Evolutionary conservation across 2,329 filamentous ascomycete genomes (phyloP).

Genomic region (Tolypocladium ophioglossoides): DNA sequence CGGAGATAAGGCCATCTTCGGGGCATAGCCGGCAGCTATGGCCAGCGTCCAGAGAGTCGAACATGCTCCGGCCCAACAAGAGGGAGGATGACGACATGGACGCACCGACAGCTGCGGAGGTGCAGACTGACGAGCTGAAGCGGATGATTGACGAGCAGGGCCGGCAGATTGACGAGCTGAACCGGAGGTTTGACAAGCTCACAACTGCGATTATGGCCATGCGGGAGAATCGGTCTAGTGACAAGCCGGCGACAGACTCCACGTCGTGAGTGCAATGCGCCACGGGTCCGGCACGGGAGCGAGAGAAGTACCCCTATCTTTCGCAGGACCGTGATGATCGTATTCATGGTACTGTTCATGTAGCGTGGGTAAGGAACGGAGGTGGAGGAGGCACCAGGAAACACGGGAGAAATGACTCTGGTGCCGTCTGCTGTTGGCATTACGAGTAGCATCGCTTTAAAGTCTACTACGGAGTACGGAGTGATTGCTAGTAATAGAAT

Average conservation of each 20-base stretch:
- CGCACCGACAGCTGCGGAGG: conserved; percentile 32
- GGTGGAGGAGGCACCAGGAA: no score
- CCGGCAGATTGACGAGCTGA: conserved; percentile 43
- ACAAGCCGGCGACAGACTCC: not conserved
- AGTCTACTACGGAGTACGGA: not conserved
- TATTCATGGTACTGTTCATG: no score
- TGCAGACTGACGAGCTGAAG: conserved; percentile 42
- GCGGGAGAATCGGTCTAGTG: conserved; percentile 19
- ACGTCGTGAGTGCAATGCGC: not conserved
- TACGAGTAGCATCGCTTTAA: not conserved
- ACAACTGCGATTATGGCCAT: conserved; percentile 40
- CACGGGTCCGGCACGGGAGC: not conserved
- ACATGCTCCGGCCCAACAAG: conserved; percentile 7
- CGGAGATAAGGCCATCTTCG: conserved; percentile 9
- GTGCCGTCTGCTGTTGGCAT: not conserved
- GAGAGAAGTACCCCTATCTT: no score
- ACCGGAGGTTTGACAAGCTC: conserved; percentile 47
- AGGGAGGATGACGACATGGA: conserved; percentile 23
- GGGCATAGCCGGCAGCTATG: conserved; percentile 4
- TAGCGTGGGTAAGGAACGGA: no score
- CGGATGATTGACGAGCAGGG: conserved; percentile 48
- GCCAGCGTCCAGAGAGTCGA: conserved; percentile 8
- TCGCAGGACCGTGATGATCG: no score
- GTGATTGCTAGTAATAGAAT: not conserved
- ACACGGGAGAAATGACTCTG: no score